These are phyloP conservation scores for Aureobasidium uvarum DNA, from an alignment of 2,329 filamentous ascomycete genomes.

Conservation along the genomic window DNA sequence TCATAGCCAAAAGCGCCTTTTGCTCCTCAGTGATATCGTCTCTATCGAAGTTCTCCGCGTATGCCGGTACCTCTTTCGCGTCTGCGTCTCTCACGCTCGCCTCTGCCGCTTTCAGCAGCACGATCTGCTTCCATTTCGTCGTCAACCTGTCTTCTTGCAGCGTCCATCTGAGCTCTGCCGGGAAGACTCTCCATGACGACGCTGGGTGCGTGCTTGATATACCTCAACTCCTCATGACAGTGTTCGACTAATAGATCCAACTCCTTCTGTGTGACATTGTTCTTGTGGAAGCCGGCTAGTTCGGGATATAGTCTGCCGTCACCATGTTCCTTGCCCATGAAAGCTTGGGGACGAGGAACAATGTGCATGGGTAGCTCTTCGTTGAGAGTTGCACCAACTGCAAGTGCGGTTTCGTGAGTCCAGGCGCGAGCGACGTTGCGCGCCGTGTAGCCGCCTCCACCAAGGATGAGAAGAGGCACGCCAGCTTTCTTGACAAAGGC, in stretches of 20 bases:
- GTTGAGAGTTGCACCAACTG: constrained; percentile 70
- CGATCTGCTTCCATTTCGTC: constrained; percentile 64
- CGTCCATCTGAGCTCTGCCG: constrained; percentile 60
- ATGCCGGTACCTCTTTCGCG: constrained; percentile 49
- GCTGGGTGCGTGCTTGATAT: constrained; percentile 79
- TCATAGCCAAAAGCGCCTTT: neutral
- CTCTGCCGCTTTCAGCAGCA: constrained; percentile 60
- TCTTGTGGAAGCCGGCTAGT: constrained; percentile 69
- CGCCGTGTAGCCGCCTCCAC: constrained; percentile 93
- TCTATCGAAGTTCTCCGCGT: constrained; percentile 42
- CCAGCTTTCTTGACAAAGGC: constrained; percentile 78
- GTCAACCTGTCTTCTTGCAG: constrained; percentile 67
- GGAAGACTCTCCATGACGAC: constrained; percentile 81
- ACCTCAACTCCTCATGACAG: constrained; percentile 80
- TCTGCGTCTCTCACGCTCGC: constrained; percentile 44
- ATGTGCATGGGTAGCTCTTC: constrained; percentile 69
- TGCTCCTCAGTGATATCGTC: neutral
- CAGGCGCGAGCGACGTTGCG: constrained; percentile 94
- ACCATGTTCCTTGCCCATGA: constrained; percentile 71
- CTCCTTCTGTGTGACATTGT: constrained; percentile 74
- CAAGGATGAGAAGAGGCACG: constrained; percentile 83
- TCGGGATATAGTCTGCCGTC: constrained; percentile 74
- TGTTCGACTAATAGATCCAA: constrained; percentile 72
- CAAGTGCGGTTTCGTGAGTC: constrained; percentile 94
- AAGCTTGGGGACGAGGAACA: constrained; percentile 83